Evolutionary conservation across 805 yeast species (phyloP).

Genomic region (Pichia thaimueangensis): DNA sequence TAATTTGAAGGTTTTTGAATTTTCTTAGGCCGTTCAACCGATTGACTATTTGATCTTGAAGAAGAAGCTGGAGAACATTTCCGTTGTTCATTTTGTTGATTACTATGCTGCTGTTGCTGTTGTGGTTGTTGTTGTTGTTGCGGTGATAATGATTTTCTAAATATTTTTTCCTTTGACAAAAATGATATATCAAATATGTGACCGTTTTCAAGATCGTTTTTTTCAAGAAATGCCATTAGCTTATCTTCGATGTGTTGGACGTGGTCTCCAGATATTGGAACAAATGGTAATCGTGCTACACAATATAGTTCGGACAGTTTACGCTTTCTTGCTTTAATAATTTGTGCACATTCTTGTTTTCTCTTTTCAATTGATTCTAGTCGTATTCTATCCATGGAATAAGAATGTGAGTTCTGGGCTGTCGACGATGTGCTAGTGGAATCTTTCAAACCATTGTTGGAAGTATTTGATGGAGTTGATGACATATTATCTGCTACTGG

Average conservation of each 20-base stretch:
- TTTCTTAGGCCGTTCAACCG: conserved; percentile 7
- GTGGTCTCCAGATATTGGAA: conserved; percentile 36
- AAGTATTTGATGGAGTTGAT: no score
- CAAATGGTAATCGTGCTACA: conserved; percentile 45
- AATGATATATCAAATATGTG: conserved; percentile 32
- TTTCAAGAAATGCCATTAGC: conserved; percentile 40
- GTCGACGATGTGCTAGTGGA: not conserved
- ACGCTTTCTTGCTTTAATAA: conserved; percentile 47
- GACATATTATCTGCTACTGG: not conserved
- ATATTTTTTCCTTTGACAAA: conserved; percentile 30
- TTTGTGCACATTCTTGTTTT: conserved; percentile 35
- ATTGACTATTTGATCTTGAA: conserved; percentile 2
- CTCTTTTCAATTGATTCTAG: conserved; percentile 41
- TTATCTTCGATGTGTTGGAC: conserved; percentile 35
- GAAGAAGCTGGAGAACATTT: not conserved
- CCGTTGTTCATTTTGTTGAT: not conserved
- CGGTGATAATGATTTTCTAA: conserved; percentile 24
- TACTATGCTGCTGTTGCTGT: conserved; percentile 6
- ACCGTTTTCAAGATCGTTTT: conserved; percentile 47
- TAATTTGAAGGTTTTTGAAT: not conserved
- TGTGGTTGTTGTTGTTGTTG: conserved; percentile 19
- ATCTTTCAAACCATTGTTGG: not conserved
- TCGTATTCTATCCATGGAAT: conserved; percentile 37
- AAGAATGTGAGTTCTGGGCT: conserved; percentile 5
- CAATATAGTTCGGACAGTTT: conserved; percentile 58